A percentile compares a stretch with the other conserved stretches of the same genome.
Evolutionary conservation across 2,329 filamentous ascomycete genomes (phyloP).

Genomic region (Trichoderma harzianum): DNA sequence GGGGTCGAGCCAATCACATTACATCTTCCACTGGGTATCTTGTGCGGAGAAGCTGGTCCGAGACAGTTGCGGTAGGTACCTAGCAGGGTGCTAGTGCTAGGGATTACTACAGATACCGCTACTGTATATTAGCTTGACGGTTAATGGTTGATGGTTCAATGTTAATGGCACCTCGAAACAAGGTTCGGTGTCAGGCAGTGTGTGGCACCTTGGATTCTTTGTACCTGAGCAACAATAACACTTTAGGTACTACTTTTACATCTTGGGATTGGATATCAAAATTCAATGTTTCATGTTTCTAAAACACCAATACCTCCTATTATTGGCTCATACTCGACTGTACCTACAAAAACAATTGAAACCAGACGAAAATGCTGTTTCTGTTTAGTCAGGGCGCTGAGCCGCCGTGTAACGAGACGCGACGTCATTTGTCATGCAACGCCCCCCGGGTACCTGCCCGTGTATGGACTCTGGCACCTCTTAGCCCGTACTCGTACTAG

Average conservation of each 20-base stretch:
- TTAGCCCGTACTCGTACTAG: background rate
- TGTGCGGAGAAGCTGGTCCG: conserved; percentile 13
- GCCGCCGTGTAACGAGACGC: conserved; percentile 4
- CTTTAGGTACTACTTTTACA: background rate
- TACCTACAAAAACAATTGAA: background rate
- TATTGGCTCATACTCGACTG: background rate
- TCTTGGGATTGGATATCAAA: background rate
- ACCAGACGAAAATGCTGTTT: background rate
- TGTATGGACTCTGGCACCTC: background rate
- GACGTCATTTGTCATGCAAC: conserved; percentile 13
- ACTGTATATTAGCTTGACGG: background rate
- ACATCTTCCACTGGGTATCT: background rate
- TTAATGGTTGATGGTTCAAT: background rate
- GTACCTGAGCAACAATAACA: background rate
- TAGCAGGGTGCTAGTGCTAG: background rate
- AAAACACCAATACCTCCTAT: background rate
- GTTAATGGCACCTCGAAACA: background rate
- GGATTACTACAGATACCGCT: background rate
- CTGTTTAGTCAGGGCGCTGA: background rate
- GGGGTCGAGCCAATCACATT: conserved; percentile 2
- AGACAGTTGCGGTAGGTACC: background rate
- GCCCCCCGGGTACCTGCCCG: background rate
- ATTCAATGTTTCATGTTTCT: background rate
- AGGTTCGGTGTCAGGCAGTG: background rate
- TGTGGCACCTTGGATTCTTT: background rate